Base-by-base conservation (phyloP, 2,329 filamentous ascomycete species). In the Fusarium caatingaense region DNA sequence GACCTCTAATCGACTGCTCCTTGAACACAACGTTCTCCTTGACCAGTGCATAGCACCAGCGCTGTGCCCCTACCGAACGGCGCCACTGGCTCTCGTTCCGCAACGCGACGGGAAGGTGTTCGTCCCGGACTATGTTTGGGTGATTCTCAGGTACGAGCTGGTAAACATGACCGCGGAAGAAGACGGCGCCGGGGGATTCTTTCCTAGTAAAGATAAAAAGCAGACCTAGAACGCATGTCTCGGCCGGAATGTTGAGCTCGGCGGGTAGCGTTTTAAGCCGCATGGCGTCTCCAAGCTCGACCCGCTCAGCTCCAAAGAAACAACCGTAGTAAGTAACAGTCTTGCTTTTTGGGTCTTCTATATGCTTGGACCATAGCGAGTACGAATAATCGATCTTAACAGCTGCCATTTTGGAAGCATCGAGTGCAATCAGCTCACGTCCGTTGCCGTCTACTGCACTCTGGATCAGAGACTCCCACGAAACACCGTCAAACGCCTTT, bases 321-420 rank as follows among this genome's bases (percentile, higher is more conserved):
- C 84, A 80, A 27, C 85, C 85, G 50, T 82, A 82, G 68, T 83
- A 86, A 12, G 77, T 72, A 4, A 76, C 71, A 7, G 76, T 80
- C 56, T 80, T 78, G 13, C 74, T 73, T 21, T 76, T 77, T 44
- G 68, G 60, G 41, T 76, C 78, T 40, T 76, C 76, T 5, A 66
- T 73, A 18, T 78, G 75, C 21, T 74, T 78, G 16, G 78, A 83
- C 77, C 85, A 86, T n/a, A 84, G 77, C 0, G 84, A 86, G 73
- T 80, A 85, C 3, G 83, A 84, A 57, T 81, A 80, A 62, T 86
- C 84, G 28, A 86, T 81, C 60, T 82, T 84, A 20, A 79, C 79
- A 6, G 84, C 85, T 2, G 82, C 85, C 72, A 86, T 78, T 70
- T 87, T 87, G 6, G 84, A 86, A 1, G 84, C 84, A 61, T 86